A percentile compares a stretch with the other conserved stretches of the same genome.
Evolutionary conservation across 2,329 filamentous ascomycete genomes (phyloP).

Genomic region (Xylariomycetidae sp.): DNA sequence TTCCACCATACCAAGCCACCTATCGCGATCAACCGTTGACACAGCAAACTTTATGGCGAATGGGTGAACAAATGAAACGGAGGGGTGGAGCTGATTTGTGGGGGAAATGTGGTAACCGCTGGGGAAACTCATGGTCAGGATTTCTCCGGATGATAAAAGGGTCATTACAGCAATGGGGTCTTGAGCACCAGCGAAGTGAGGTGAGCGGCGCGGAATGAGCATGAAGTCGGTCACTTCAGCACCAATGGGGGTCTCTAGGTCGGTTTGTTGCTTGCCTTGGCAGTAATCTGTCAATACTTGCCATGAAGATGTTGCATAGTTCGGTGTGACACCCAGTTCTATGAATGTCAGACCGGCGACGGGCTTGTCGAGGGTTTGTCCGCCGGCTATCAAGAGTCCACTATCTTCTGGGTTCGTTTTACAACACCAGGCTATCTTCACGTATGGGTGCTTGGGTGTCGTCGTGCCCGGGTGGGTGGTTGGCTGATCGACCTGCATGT

Average conservation of each 20-base stretch:
- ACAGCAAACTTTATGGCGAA: constrained; percentile 73
- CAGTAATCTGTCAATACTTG: constrained; percentile 76
- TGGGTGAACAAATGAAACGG: constrained; percentile 82
- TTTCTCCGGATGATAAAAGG: constrained; percentile 78
- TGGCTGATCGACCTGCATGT: constrained; percentile 68
- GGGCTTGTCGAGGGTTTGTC: constrained; percentile 60
- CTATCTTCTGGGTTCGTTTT: constrained; percentile 94
- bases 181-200: constrained; percentile 81
- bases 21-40: constrained; percentile 68
- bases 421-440: constrained; percentile 84
- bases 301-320: constrained; percentile 90
- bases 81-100: constrained; percentile 88
- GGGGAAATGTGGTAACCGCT: constrained; percentile 87
- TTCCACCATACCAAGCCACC: constrained; percentile 91
- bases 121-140: constrained; percentile 87
- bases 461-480: constrained; percentile 46
- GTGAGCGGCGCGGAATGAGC: constrained; percentile 74
- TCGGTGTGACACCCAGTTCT: constrained; percentile 82
- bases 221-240: constrained; percentile 77
- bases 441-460: constrained; percentile 67
- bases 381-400: constrained; percentile 80
- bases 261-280: constrained; percentile 66
- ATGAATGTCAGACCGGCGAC: constrained; percentile 81
- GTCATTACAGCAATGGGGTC: constrained; percentile 84
- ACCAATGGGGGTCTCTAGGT: constrained; percentile 71